A percentile compares a stretch with the other conserved stretches of the same genome.
These are phyloP conservation scores for Trametes maxima DNA, from an alignment of 768 basidiomycete species.

Conservation along the genomic window DNA sequence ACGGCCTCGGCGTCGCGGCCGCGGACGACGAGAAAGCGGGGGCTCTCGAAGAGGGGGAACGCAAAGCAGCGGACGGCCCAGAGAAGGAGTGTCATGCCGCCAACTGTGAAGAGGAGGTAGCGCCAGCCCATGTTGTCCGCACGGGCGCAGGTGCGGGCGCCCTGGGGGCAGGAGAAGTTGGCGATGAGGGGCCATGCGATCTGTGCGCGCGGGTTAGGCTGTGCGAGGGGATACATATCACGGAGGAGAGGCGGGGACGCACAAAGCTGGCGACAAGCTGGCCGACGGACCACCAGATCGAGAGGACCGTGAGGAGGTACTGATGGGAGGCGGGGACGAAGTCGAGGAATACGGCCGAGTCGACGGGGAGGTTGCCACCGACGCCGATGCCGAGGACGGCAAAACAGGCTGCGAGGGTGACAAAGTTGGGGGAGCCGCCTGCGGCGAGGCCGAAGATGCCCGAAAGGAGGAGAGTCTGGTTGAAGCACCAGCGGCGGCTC, in stretches of 20 bases:
- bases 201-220: conserved; percentile 30
- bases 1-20: conserved; percentile 69
- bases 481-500: conserved; percentile 63
- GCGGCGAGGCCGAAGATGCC: conserved; percentile 65
- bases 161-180: conserved; percentile 61
- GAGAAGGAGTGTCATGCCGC: conserved; percentile 65
- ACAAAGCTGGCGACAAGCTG: conserved; percentile 63
- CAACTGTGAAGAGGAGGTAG: conserved; percentile 71
- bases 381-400: conserved; percentile 69
- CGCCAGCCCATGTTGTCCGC: conserved; percentile 72
- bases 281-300: conserved; percentile 81
- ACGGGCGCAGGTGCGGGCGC: conserved; percentile 41
- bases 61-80: conserved; percentile 65
- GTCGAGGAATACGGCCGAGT: conserved; percentile 77
- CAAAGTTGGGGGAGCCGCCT: conserved; percentile 58
- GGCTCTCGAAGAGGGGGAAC: conserved; percentile 69
- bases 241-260: conserved; percentile 11
- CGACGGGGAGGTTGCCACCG: conserved; percentile 75
- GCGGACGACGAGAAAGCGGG: conserved; percentile 71
- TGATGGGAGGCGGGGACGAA: conserved; percentile 74
- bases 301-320: conserved; percentile 72
- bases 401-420: conserved; percentile 52
- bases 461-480: conserved; percentile 68
- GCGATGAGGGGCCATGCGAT: conserved; percentile 75
- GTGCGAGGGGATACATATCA: background rate